These are phyloP conservation scores for Irpex rosettiformis DNA, from an alignment of 1,284 basidiomycete species.

Conservation along the genomic window DNA sequence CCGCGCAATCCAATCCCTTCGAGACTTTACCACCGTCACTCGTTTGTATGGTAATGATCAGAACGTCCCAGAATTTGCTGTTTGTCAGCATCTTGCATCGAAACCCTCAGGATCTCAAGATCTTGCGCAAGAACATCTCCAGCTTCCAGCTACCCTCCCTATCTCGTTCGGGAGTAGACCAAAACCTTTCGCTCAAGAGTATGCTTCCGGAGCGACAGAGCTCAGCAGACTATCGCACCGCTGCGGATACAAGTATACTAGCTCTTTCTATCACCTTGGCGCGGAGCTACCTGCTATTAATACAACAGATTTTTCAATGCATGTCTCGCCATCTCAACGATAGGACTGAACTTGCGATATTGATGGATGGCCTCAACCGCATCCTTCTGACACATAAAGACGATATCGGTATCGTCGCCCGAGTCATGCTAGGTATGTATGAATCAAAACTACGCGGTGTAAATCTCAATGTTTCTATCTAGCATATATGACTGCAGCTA, in stretches of 20 bases:
- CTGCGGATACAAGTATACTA: slow-evolving; percentile 25
- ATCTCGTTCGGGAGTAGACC: slow-evolving; percentile 29
- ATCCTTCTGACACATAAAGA: slow-evolving; percentile 66
- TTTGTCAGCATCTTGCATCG: slow-evolving; percentile 63
- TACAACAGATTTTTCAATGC: slow-evolving; percentile 69
- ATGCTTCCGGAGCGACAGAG: slow-evolving; percentile 31
- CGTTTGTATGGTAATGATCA: slow-evolving; percentile 58
- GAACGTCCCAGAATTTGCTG: slow-evolving; percentile 70
- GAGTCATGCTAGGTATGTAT: slow-evolving; percentile 62
- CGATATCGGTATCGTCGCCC: slow-evolving; percentile 69
- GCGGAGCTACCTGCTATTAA: slow-evolving; percentile 66
- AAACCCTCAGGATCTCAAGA: slow-evolving; percentile 68
- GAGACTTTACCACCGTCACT: slow-evolving; percentile 46
- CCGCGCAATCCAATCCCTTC: slow-evolving; percentile 38
- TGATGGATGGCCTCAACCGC: slow-evolving; percentile 67
- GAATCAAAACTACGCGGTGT: background rate
- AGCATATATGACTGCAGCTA: slow-evolving; percentile 70
- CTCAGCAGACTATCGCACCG: slow-evolving; percentile 10
- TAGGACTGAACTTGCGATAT: slow-evolving; percentile 63
- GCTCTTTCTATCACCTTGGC: slow-evolving; percentile 58
- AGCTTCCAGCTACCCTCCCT: slow-evolving; percentile 55
- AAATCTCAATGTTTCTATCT: background rate
- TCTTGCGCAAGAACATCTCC: slow-evolving; percentile 67
- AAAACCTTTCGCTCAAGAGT: slow-evolving; percentile 40
- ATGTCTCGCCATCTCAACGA: slow-evolving; percentile 78